Percentiles rank a stretch among this genome's conserved stretches.
Conservation (phyloP, 2,329 filamentous ascomycete species). For the Fusarium coffeatum region DNA sequence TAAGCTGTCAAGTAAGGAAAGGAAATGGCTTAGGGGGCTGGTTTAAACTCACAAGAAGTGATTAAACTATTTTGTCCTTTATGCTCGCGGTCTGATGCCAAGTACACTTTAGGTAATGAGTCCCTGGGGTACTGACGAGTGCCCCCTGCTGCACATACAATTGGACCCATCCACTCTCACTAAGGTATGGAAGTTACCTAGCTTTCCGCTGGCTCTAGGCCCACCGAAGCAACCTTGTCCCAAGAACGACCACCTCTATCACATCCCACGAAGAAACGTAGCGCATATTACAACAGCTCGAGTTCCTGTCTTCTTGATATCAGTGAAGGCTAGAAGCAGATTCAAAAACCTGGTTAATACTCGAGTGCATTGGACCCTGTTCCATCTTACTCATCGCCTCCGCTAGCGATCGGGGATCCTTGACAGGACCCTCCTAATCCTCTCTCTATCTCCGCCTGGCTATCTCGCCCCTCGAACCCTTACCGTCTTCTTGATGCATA, state of each 20-base stretch:
- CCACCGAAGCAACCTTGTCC: constrained; percentile 31
- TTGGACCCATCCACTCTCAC: constrained; percentile 1
- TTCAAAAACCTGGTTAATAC: neutral
- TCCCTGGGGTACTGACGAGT: neutral
- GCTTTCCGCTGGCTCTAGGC: constrained; percentile 20
- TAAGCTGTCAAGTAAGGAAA: neutral
- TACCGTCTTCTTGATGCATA: constrained; percentile 31
- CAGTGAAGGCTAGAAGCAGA: neutral
- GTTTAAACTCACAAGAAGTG: neutral
- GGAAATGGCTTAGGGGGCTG: neutral
- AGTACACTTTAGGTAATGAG: constrained; percentile 6
- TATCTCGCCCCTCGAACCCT: constrained; percentile 36
- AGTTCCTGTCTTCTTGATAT: neutral
- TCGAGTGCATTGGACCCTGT: constrained; percentile 17
- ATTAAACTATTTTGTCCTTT: neutral
- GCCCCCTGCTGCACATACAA: neutral
- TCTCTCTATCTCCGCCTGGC: constrained; percentile 30
- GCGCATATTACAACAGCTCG: constrained; percentile 15
- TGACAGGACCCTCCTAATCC: constrained; percentile 20
- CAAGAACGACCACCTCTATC: constrained; percentile 34
- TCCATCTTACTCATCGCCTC: constrained; percentile 35
- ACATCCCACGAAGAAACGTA: constrained; percentile 25
- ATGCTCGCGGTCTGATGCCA: neutral
- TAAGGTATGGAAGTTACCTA: neutral
- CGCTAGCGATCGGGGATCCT: constrained; percentile 28